Base-by-base conservation (phyloP, 495 filamentous ascomycete species). In the Talaromyces proteolyticus region DNA sequence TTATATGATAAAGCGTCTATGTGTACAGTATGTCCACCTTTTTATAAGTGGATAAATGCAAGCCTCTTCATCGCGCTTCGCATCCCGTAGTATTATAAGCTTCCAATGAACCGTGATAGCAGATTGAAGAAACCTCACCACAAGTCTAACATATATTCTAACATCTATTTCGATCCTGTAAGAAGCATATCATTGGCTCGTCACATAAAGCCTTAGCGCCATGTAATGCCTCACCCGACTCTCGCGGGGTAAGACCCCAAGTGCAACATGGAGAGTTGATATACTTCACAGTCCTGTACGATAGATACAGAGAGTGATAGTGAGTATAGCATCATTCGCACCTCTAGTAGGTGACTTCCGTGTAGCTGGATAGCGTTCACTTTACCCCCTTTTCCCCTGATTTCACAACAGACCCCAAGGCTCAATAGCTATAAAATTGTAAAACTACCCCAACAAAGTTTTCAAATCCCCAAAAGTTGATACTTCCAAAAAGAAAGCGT, bases 401-500 rank as follows among this genome's bases (percentile, higher is more conserved):
- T 29, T 6, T 29, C 12, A 29, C 25, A 29, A 29, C 25, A 29
- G 25, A 29, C n/a, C n/a, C n/a, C n/a, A n/a, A n/a, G n/a, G n/a
- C n/a, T n/a, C n/a, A n/a, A n/a, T n/a, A n/a, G n/a, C n/a, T n/a
- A n/a, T n/a, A n/a, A n/a, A n/a, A n/a, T n/a, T n/a, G n/a, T n/a
- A n/a, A 21, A 51, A 19, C 52, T 58, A 14, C 52, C 46, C 6
- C 40, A 58, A n/a, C n/a, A n/a, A n/a, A n/a, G n/a, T n/a, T n/a
- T n/a, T n/a, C n/a, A n/a, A n/a, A n/a, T n/a, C n/a, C n/a, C n/a
- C n/a, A n/a, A n/a, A n/a, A n/a, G n/a, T n/a, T n/a, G n/a, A n/a
- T n/a, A n/a, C n/a, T n/a, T n/a, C n/a, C n/a, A n/a, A n/a, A n/a
- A n/a, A n/a, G n/a, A n/a, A n/a, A n/a, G n/a, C n/a, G n/a, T n/a